These are phyloP conservation scores for Salvia rosmarinus DNA, from an alignment of 257 asterid genomes.

Conservation along the genomic window DNA sequence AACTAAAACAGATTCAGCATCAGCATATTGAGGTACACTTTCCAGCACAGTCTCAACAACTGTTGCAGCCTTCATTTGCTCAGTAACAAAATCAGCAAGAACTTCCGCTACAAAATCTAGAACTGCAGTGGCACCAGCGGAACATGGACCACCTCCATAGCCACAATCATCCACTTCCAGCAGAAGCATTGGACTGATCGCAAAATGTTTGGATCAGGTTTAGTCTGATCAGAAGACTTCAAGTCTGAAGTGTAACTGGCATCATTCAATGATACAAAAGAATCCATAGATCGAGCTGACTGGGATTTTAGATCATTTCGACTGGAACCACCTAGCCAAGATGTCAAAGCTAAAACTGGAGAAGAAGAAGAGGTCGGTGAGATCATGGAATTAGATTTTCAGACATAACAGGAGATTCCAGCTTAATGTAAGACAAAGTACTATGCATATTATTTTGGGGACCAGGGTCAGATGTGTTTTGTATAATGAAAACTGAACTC, in stretches of 20 bases:
- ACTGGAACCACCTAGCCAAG: conserved; percentile 78
- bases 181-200: conserved; percentile 66
- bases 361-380: conserved; percentile 62
- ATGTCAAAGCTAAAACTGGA: conserved; percentile 87
- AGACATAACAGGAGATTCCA: conserved; percentile 68
- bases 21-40: conserved; percentile 78
- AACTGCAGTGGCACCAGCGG: conserved; percentile 96
- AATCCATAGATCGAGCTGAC: conserved; percentile 64
- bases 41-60: conserved; percentile 75
- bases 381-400: conserved; percentile 69
- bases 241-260: conserved; percentile 56
- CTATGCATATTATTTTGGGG: conserved; percentile 66
- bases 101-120: conserved; percentile 94
- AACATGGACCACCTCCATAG: conserved; percentile 99
- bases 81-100: conserved; percentile 78
- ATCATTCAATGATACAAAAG: conserved; percentile 61
- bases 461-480: conserved; percentile 48
- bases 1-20: conserved; percentile 85
- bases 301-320: conserved; percentile 64
- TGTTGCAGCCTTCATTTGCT: conserved; percentile 79
- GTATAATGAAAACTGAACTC: conserved; percentile 55
- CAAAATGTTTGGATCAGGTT: conserved; percentile 56
- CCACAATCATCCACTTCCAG: conserved; percentile 96
- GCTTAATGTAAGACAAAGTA: conserved; percentile 50
- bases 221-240: conserved; percentile 60